Percentiles rank a stretch among this genome's conserved stretches.
Evolutionary conservation across 768 basidiomycete species (phyloP).

Genomic region (Panus rudis): DNA sequence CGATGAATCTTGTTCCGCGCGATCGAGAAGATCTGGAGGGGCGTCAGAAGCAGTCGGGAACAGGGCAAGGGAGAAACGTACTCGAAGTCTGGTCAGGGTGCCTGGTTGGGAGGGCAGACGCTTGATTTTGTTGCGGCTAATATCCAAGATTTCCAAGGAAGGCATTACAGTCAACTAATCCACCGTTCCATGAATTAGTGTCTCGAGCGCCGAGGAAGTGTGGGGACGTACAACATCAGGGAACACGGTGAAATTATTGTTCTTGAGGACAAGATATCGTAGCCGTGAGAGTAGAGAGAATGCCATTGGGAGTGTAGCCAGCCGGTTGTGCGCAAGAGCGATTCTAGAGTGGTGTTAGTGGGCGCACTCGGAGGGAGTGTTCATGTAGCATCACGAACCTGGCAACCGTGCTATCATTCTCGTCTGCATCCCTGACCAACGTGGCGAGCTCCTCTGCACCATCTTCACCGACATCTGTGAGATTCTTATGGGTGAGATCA

Average conservation of each 20-base stretch:
- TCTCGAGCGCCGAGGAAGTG: constrained; percentile 1
- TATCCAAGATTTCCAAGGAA: constrained; percentile 88
- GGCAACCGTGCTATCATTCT: constrained; percentile 48
- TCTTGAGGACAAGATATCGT: constrained; percentile 82
- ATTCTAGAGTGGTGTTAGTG: constrained; percentile 47
- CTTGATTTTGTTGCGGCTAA: constrained; percentile 88
- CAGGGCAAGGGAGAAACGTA: constrained; percentile 25
- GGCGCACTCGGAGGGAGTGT: no score
- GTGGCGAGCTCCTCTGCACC: constrained; percentile 74
- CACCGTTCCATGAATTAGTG: constrained; percentile 8
- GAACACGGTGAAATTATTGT: constrained; percentile 75
- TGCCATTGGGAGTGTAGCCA: constrained; percentile 68
- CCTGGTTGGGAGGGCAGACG: constrained; percentile 76
- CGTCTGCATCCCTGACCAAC: constrained; percentile 40
- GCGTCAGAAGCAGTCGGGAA: neutral
- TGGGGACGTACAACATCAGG: constrained; percentile 72
- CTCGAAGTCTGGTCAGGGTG: constrained; percentile 67
- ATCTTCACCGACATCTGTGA: constrained; percentile 68
- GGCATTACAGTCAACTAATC: constrained; percentile 74
- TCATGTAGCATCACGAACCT: constrained; percentile 38
- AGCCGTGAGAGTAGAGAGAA: constrained; percentile 68
- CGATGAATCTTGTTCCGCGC: constrained; percentile 77
- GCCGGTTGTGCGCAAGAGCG: constrained; percentile 78
- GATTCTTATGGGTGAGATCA: constrained; percentile 71
- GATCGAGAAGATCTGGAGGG: constrained; percentile 70